Percentiles rank a stretch among this genome's conserved stretches.
Conservation (phyloP, 2,329 filamentous ascomycete species). For the Catunica adiposa region DNA sequence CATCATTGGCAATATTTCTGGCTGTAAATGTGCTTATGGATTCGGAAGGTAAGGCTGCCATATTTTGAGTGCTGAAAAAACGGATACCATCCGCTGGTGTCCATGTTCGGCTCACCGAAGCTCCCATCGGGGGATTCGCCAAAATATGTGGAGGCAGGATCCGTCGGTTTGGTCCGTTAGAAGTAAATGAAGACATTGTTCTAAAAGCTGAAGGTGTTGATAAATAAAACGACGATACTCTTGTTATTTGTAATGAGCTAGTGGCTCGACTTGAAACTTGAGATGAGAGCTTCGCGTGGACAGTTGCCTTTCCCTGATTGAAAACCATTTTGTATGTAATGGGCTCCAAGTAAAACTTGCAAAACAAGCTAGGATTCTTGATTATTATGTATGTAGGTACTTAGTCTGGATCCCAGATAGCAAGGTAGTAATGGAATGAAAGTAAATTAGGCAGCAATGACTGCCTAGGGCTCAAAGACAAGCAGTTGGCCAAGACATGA, state of each 20-base stretch:
- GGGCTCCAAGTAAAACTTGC: background rate
- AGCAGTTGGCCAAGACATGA: background rate
- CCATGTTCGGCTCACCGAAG: background rate
- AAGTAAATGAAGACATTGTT: background rate
- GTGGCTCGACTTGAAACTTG: background rate
- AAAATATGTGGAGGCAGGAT: background rate
- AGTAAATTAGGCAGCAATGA: background rate
- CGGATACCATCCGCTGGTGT: conserved; percentile 7
- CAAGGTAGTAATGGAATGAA: no score
- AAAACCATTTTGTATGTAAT: conserved; percentile 4
- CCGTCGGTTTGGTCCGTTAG: background rate
- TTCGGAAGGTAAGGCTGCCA: background rate
- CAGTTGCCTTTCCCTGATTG: conserved; percentile 5
- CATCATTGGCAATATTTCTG: no score
- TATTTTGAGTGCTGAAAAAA: background rate
- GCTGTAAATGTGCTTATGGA: background rate
- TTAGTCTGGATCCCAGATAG: no score
- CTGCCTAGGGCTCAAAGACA: background rate
- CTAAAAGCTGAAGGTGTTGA: background rate
- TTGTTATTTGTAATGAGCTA: background rate
- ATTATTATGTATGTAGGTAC: no score
- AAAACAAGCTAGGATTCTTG: no score
- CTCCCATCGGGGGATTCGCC: background rate
- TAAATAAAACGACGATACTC: background rate
- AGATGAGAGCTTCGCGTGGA: conserved; percentile 3